Base-by-base conservation (phyloP, 805 yeast species). In the Sugiyamaella floridensis region DNA sequence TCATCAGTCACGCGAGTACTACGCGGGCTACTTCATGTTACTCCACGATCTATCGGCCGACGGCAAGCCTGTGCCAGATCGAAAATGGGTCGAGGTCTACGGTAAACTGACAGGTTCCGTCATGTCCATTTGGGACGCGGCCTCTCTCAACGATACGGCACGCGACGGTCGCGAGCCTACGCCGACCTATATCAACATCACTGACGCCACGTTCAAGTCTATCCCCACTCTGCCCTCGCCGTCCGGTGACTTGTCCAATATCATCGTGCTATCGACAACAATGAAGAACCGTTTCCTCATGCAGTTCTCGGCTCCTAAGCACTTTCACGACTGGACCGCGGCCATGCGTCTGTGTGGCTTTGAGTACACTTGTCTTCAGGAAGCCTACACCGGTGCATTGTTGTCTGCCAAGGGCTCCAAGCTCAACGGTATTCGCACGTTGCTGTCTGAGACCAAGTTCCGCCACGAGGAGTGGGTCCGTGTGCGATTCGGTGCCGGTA, bases 321-420 rank as follows among this genome's bases (percentile, higher is more conserved):
- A 82, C 51, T 82, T 85, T 64, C 73, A 76, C 50, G 76, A 76
- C 54, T 93, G 98, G 98, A 80, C 82, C 56, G 78, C 89, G 3
- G 92, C 96, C 4, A 78, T 93, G 53, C 74, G 97, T 55, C 73
- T 93, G 56, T 76, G 96, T 11, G 77, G 81, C 43, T 90, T 79
- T 66, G 99, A 93, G 71, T 83, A 85, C 68, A 79, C 83, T 16
- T 73, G 89, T 10, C 73, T 93, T 53, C 98, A 93, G 71, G 96
- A 89, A 66, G 97, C 97, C 1, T 93, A 93, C 68, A 90, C 99
- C 0, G 99, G 96, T 9, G 97, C 97, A 0, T 73, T 93, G 52
- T 73, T 93, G 50, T 85, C 95, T 9, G 89, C 96, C n/a, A 77
- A 95, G 63, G 99, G 99, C 19, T 78, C 95, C 4, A 74, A 85